Conservation (phyloP, 129 eudicot genomes). For the Saposhnikovia divaricata region DNA sequence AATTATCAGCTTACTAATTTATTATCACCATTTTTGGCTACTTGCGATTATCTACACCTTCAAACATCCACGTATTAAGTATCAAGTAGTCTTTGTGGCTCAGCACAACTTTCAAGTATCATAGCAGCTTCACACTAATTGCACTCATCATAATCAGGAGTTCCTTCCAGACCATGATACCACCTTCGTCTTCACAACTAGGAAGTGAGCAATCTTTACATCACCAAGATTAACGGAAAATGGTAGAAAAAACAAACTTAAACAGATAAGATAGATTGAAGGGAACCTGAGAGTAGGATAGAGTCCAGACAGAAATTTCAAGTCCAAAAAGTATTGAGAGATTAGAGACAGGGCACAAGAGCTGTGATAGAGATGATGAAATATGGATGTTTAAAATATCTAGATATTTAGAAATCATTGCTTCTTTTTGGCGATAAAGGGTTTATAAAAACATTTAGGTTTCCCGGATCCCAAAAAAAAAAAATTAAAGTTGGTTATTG, state of each 20-base stretch:
- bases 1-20: not conserved
- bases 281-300: not conserved
- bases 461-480: not conserved
- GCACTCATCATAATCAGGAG: not conserved
- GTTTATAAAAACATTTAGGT: not conserved
- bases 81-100: not conserved
- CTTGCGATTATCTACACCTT: not conserved
- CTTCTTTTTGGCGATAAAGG: not conserved
- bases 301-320: not conserved
- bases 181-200: not conserved
- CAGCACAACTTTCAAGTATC: not conserved
- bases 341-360: not conserved
- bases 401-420: not conserved
- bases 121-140: not conserved
- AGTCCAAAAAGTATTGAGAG: not conserved
- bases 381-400: not conserved
- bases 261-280: not conserved
- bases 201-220: not conserved
- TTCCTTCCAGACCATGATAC: not conserved
- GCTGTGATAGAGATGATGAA: not conserved
- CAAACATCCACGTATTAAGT: not conserved
- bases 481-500: not conserved
- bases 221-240: not conserved
- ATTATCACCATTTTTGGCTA: not conserved
- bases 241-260: not conserved